Conservation (phyloP, 2,329 filamentous ascomycete genomes). For the Cercospora zeina region DNA sequence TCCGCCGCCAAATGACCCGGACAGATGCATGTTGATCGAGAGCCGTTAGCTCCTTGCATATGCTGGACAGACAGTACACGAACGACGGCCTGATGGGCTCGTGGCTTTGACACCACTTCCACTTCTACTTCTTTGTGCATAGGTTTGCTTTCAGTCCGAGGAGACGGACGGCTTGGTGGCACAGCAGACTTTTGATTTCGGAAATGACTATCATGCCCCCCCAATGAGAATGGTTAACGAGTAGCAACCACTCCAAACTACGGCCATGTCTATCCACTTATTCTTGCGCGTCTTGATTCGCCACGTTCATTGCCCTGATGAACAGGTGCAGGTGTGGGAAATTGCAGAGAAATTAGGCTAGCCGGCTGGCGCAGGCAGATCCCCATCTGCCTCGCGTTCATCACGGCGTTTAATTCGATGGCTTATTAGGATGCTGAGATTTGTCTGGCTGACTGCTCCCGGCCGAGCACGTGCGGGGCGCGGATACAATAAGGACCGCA, state of each 20-base stretch:
- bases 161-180: slow-evolving; percentile 23
- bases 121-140: slow-evolving; percentile 26
- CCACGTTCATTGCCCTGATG: background rate
- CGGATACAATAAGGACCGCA: background rate
- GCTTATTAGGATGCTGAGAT: too few relatives aligned
- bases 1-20: slow-evolving; percentile 6
- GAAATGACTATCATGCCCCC: slow-evolving; percentile 24
- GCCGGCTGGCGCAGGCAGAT: slow-evolving; percentile 13
- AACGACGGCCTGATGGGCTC: slow-evolving; percentile 21
- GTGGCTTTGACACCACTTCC: slow-evolving; percentile 16
- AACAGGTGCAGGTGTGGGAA: slow-evolving; percentile 11
- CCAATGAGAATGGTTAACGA: slow-evolving; percentile 23
- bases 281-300: slow-evolving; percentile 4
- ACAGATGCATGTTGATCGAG: background rate
- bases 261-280: background rate
- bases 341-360: slow-evolving; percentile 11
- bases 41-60: slow-evolving; percentile 17
- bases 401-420: slow-evolving; percentile 9
- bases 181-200: slow-evolving; percentile 22
- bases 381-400: slow-evolving; percentile 9
- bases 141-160: slow-evolving; percentile 21
- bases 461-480: background rate
- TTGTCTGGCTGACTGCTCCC: background rate
- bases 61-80: slow-evolving; percentile 22
- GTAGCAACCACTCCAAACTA: slow-evolving; percentile 6